A percentile compares a stretch with the other conserved stretches of the same genome.
These are phyloP conservation scores for Lumnitzera littorea DNA, from an alignment of 345 rosid genomes.

Conservation along the genomic window DNA sequence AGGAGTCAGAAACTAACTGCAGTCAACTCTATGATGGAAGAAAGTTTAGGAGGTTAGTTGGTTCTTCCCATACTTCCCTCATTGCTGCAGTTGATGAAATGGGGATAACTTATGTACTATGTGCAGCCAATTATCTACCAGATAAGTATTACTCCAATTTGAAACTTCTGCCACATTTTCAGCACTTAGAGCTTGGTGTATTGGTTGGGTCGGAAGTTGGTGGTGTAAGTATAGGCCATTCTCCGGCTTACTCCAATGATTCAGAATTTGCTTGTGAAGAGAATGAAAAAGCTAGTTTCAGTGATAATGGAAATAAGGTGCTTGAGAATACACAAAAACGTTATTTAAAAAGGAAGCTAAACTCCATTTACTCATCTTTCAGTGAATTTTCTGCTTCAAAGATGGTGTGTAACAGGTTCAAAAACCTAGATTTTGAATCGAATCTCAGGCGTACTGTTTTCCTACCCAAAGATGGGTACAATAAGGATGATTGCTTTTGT, in stretches of 20 bases:
- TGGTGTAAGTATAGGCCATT: constrained; percentile 57
- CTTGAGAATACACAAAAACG: constrained; percentile 19
- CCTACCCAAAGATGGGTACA: constrained; percentile 51
- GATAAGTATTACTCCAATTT: constrained; percentile 22
- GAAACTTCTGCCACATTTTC: constrained; percentile 42
- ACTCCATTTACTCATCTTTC: constrained; percentile 26
- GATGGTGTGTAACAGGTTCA: constrained; percentile 18
- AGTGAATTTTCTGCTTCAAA: constrained; percentile 49
- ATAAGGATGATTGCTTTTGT: constrained; percentile 53
- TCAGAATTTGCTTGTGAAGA: background rate
- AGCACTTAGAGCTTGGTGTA: constrained; percentile 51
- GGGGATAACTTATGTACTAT: constrained; percentile 56
- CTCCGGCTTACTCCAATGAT: constrained; percentile 19
- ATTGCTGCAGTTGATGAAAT: constrained; percentile 75
- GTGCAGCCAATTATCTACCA: constrained; percentile 42
- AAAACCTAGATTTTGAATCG: constrained; percentile 26
- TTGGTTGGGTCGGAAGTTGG: constrained; percentile 71
- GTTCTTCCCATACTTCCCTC: constrained; percentile 60
- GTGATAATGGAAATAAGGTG: constrained; percentile 15
- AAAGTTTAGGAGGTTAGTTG: constrained; percentile 65
- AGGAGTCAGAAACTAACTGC: constrained; percentile 17
- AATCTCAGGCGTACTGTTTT: constrained; percentile 42
- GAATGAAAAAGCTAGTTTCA: background rate
- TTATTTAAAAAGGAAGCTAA: constrained; percentile 23
- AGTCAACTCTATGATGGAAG: constrained; percentile 26